Conservation (phyloP, 352 stramenopile species). For the Globisporangium barbulae region DNA sequence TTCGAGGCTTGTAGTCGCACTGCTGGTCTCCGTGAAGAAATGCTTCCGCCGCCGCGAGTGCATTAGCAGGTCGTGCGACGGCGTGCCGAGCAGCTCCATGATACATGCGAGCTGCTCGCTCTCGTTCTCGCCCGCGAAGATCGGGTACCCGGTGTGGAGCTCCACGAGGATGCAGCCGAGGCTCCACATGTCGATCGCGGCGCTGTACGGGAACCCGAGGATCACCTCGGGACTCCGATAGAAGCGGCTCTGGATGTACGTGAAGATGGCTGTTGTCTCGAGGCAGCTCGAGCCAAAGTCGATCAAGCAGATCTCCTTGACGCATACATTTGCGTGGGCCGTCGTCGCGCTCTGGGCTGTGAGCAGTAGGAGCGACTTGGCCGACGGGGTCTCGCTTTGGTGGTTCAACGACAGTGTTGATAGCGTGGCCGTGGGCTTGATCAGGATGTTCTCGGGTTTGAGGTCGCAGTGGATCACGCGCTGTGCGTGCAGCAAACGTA, state of each 20-base stretch:
- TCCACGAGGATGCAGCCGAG: slow-evolving; percentile 86
- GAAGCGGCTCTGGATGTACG: slow-evolving; percentile 98
- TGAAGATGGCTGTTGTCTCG: slow-evolving; percentile 84
- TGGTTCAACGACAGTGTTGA: background rate
- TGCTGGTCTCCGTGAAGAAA: slow-evolving; percentile 59
- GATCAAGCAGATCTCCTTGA: slow-evolving; percentile 82
- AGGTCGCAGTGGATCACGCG: slow-evolving; percentile 97
- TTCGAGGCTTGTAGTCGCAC: background rate
- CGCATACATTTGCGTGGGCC: slow-evolving; percentile 40
- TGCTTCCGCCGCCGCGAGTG: slow-evolving; percentile 54
- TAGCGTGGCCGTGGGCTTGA: slow-evolving; percentile 12
- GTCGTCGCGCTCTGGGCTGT: slow-evolving; percentile 50
- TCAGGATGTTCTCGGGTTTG: slow-evolving; percentile 97
- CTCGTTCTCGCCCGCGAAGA: slow-evolving; percentile 87
- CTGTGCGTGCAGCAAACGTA: slow-evolving; percentile 73
- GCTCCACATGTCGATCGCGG: slow-evolving; percentile 90
- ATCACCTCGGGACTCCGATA: slow-evolving; percentile 98
- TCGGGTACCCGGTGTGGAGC: slow-evolving; percentile 69
- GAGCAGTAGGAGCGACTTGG: background rate
- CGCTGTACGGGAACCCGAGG: slow-evolving; percentile 85
- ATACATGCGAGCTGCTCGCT: slow-evolving; percentile 84
- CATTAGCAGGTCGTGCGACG: slow-evolving; percentile 38
- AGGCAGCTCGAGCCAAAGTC: slow-evolving; percentile 98
- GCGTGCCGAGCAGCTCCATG: slow-evolving; percentile 70
- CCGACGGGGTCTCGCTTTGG: background rate